Conservation (phyloP, 345 rosid genomes). For the Salix koriyanagi region DNA sequence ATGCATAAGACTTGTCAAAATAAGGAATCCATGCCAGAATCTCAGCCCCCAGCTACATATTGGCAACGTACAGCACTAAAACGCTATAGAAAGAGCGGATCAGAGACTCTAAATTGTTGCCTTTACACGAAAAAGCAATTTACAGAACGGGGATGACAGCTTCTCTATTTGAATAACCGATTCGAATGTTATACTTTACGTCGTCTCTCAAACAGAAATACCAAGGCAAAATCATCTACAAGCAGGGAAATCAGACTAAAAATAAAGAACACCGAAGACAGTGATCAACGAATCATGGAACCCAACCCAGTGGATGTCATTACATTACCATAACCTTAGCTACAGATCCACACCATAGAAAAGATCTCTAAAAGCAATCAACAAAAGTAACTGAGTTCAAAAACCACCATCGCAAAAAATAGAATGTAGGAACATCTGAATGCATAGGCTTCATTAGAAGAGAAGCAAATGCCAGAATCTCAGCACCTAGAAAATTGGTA, state of each 20-base stretch:
- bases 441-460: neutral
- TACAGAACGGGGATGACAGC: too few species aligned
- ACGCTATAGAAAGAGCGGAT: constrained; percentile 39
- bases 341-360: too few species aligned
- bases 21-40: constrained; percentile 36
- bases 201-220: too few species aligned
- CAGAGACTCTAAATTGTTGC: constrained; percentile 86
- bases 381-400: neutral
- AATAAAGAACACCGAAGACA: too few species aligned
- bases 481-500: constrained; percentile 1
- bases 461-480: constrained; percentile 15
- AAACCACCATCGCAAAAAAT: neutral
- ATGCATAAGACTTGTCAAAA: constrained; percentile 30
- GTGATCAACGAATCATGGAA: too few species aligned
- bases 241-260: too few species aligned
- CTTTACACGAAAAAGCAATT: constrained; percentile 8
- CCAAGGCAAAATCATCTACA: too few species aligned
- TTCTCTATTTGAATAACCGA: too few species aligned
- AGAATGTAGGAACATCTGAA: constrained; percentile 5
- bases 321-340: too few species aligned
- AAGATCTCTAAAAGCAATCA: too few species aligned
- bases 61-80: constrained; percentile 78
- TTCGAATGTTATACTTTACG: too few species aligned
- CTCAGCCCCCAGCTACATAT: constrained; percentile 35
- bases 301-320: too few species aligned